phyloP scores from a whole-genome alignment of 1,139 yeast genomes.

The Nakaseomyces nivariensis region DNA sequence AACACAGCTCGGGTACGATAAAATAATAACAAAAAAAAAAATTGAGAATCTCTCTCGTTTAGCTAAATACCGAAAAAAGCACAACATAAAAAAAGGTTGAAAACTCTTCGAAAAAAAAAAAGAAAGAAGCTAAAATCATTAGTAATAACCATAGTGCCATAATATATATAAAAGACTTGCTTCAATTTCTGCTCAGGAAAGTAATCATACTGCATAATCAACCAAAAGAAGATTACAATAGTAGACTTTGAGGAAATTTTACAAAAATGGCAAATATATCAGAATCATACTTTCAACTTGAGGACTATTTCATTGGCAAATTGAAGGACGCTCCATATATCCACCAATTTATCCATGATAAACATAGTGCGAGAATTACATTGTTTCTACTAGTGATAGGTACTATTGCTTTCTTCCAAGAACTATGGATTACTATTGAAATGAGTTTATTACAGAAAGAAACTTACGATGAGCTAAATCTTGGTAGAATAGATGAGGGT shows the following conservation, averaged over 20 bases:
- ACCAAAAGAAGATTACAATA: background rate
- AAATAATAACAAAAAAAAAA: too few species aligned
- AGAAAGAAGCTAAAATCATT: background rate
- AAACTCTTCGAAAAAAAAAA: background rate
- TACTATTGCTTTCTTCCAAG: constrained; percentile 26
- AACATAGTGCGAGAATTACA: constrained; percentile 29
- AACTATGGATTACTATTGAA: constrained; percentile 27
- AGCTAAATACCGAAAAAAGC: constrained; percentile 1
- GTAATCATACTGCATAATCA: too few species aligned
- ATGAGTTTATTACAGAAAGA: constrained; percentile 28
- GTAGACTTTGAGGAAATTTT: background rate
- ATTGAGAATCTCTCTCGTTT: background rate
- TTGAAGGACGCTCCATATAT: constrained; percentile 19
- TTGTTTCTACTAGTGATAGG: constrained; percentile 26
- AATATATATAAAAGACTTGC: background rate
- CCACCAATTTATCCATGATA: constrained; percentile 24
- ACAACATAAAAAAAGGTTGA: background rate
- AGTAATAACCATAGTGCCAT: background rate
- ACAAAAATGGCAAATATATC: background rate
- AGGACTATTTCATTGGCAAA: constrained; percentile 12
- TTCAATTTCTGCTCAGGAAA: background rate
- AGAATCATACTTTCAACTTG: constrained; percentile 15
- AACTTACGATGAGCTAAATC: constrained; percentile 26
- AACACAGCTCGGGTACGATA: too few species aligned
- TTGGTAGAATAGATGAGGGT: constrained; percentile 25